These are phyloP conservation scores for Neobulgaria alba DNA, from an alignment of 2,329 filamentous ascomycete genomes.

Conservation along the genomic window DNA sequence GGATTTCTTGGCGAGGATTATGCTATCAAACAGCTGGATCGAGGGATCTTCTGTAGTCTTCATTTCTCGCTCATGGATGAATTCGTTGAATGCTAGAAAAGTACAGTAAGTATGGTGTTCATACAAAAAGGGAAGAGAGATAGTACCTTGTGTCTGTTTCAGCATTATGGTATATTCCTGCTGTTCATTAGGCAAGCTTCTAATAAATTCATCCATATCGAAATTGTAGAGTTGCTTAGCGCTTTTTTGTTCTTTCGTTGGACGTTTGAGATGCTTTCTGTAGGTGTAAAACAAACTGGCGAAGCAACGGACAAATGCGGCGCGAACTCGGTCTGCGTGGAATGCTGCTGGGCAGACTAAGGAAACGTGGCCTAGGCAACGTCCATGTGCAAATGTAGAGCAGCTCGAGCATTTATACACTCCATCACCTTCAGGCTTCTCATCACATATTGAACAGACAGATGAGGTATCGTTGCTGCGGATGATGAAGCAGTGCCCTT, in stretches of 20 bases:
- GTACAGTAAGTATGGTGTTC: conserved; percentile 31
- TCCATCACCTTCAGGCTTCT: conserved; percentile 56
- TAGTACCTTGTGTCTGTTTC: conserved; percentile 56
- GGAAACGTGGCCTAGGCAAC: conserved; percentile 53
- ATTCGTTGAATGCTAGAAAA: conserved; percentile 62
- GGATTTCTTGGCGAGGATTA: conserved; percentile 69
- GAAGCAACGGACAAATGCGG: conserved; percentile 55
- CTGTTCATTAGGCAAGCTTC: conserved; percentile 55
- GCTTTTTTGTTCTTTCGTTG: conserved; percentile 50
- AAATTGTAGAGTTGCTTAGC: conserved; percentile 54
- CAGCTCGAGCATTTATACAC: conserved; percentile 68
- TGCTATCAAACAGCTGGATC: conserved; percentile 74
- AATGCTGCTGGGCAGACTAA: conserved; percentile 57
- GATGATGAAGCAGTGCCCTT: conserved; percentile 74
- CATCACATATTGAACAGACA: conserved; percentile 67
- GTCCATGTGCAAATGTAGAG: conserved; percentile 45
- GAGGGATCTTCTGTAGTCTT: conserved; percentile 51
- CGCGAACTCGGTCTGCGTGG: conserved; percentile 51
- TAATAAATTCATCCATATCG: conserved; percentile 57
- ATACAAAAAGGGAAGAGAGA: background rate
- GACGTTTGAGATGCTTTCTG: conserved; percentile 52
- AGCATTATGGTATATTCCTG: conserved; percentile 57
- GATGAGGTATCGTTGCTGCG: conserved; percentile 48
- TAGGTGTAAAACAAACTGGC: conserved; percentile 61
- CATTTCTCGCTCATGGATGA: conserved; percentile 72